Evolutionary conservation across 345 rosid species (phyloP).

Genomic region (Linum lewisii): DNA sequence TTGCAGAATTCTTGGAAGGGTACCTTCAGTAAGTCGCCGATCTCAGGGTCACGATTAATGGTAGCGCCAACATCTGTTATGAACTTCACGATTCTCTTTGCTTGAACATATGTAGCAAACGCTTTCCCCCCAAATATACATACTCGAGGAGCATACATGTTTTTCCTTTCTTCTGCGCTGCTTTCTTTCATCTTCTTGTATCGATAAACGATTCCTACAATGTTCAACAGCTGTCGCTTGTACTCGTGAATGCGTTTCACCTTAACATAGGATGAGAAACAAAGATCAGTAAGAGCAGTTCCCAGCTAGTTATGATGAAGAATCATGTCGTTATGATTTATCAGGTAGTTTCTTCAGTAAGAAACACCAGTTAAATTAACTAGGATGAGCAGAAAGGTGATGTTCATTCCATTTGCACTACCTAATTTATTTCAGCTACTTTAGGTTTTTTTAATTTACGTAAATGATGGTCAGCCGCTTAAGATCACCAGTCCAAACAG

Average conservation of each 20-base stretch:
- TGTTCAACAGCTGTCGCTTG: slow-evolving; percentile 8
- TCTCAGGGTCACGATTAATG: slow-evolving; percentile 7
- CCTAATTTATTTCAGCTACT: not conserved
- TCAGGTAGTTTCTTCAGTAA: not conserved
- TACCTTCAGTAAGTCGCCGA: slow-evolving; percentile 7
- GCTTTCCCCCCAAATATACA: slow-evolving; percentile 11
- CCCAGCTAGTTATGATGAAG: not conserved
- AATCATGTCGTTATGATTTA: not conserved
- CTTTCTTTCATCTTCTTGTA: slow-evolving; percentile 11
- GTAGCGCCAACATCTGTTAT: slow-evolving; percentile 7
- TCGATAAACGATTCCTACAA: slow-evolving; percentile 6
- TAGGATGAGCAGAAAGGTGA: not conserved
- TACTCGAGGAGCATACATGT: slow-evolving; percentile 7
- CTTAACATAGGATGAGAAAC: not conserved
- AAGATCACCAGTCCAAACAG: no score
- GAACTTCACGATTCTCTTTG: slow-evolving; percentile 8
- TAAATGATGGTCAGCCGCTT: no score
- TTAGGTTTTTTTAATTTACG: not conserved
- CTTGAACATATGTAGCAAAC: slow-evolving; percentile 7
- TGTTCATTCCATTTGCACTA: not conserved
- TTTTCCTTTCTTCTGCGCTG: slow-evolving; percentile 7
- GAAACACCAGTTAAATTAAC: not conserved
- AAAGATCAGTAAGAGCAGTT: not conserved
- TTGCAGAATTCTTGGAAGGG: no score
- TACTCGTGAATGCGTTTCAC: slow-evolving; percentile 10